A percentile compares a stretch with the other conserved stretches of the same genome.
phyloP scores from a whole-genome alignment of 768 basidiomycete genomes.

The Agrocybe praecox region DNA sequence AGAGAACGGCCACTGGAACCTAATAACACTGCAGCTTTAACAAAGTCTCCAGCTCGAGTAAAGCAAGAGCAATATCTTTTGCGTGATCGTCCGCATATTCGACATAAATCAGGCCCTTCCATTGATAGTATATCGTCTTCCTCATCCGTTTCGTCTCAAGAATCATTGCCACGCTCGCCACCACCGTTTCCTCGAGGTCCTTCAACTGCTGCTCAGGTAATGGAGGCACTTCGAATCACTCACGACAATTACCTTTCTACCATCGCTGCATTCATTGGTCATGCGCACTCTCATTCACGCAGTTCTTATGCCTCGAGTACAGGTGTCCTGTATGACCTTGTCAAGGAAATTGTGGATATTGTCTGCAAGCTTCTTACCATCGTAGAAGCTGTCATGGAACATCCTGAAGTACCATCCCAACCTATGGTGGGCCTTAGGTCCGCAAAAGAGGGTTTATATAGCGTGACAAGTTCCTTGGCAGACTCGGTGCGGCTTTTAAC shows the following conservation, averaged over 20 bases:
- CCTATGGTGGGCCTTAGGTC: slow-evolving; percentile 66
- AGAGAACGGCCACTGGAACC: slow-evolving; percentile 19
- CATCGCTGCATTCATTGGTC: slow-evolving; percentile 96
- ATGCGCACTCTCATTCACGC: slow-evolving; percentile 91
- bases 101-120: slow-evolving; percentile 53
- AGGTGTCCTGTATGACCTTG: slow-evolving; percentile 91
- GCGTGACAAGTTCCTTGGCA: slow-evolving; percentile 83
- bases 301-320: slow-evolving; percentile 91
- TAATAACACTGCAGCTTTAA: slow-evolving; percentile 12
- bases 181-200: slow-evolving; percentile 76
- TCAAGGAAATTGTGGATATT: slow-evolving; percentile 92
- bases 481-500: slow-evolving; percentile 85
- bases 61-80: slow-evolving; percentile 42
- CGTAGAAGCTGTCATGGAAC: slow-evolving; percentile 84
- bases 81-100: slow-evolving; percentile 34
- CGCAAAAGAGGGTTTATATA: slow-evolving; percentile 83
- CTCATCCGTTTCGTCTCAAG: slow-evolving; percentile 69
- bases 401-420: slow-evolving; percentile 66
- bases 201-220: slow-evolving; percentile 65
- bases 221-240: slow-evolving; percentile 77
- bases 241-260: slow-evolving; percentile 92
- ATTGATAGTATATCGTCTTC: slow-evolving; percentile 73
- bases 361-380: slow-evolving; percentile 90
- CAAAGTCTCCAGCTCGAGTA: slow-evolving; percentile 23
- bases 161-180: slow-evolving; percentile 45